phyloP scores from a whole-genome alignment of 371 early-diverging fungal genomes.

The Rhizopus delemar region DNA sequence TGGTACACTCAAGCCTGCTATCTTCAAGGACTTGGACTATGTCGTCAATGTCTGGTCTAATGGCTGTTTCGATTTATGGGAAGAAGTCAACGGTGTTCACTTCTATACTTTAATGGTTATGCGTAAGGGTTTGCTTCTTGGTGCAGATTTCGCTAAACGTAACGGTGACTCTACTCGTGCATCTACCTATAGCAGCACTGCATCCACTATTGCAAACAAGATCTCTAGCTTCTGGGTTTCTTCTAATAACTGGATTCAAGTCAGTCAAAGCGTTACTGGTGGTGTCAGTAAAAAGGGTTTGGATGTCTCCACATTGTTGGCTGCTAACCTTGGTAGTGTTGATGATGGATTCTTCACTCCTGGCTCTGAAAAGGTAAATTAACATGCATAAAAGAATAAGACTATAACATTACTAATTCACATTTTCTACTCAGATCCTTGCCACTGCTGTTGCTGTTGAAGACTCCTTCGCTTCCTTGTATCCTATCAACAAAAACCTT shows the following conservation, averaged over 20 bases:
- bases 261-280: conserved; percentile 35
- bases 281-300: conserved; percentile 48
- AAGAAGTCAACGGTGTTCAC: conserved; percentile 59
- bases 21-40: conserved; percentile 65
- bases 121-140: conserved; percentile 61
- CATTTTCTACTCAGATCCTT: conserved; percentile 14
- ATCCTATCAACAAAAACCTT: conserved; percentile 52
- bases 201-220: conserved; percentile 18
- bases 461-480: conserved; percentile 45
- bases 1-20: conserved; percentile 28
- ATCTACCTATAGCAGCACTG: conserved; percentile 21
- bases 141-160: conserved; percentile 50
- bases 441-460: conserved; percentile 55
- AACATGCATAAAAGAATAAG: background rate
- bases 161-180: conserved; percentile 22
- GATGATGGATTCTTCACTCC: conserved; percentile 39
- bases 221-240: conserved; percentile 45
- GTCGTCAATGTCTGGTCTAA: conserved; percentile 47
- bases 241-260: conserved; percentile 22
- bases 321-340: conserved; percentile 46
- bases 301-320: conserved; percentile 60
- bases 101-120: conserved; percentile 73
- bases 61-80: conserved; percentile 60
- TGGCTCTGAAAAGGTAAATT: conserved; percentile 31
- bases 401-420: background rate